Conservation (phyloP, 23 red algal genomes). For the Gracilaria gracilis region DNA sequence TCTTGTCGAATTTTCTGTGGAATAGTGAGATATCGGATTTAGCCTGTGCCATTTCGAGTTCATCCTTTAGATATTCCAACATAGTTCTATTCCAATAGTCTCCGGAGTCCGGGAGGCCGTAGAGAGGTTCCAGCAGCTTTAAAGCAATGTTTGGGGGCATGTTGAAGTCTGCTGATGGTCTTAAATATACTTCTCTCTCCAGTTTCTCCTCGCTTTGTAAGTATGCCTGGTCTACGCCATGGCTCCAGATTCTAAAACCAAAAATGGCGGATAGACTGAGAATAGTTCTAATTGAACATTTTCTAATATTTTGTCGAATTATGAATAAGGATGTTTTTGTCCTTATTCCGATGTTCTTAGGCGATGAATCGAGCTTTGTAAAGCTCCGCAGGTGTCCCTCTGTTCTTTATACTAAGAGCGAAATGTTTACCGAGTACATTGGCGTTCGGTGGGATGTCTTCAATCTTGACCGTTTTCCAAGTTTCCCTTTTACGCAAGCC, state of each 20-base stretch:
- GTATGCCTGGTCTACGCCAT: constrained; percentile 14
- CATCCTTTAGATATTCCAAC: not conserved
- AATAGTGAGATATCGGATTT: not conserved
- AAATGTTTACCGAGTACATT: constrained; percentile 6
- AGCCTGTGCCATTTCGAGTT: not conserved
- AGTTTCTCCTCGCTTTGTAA: not conserved
- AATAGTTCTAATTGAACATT: not conserved
- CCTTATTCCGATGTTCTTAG: not conserved
- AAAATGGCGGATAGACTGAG: constrained; percentile 16
- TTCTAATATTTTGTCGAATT: not conserved
- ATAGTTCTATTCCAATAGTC: constrained; percentile 5
- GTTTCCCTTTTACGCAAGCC: not conserved
- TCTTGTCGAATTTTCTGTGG: not conserved
- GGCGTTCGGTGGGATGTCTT: not conserved
- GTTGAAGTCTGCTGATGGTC: not conserved
- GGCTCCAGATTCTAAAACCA: not conserved
- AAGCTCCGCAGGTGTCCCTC: not conserved
- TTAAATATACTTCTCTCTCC: not conserved
- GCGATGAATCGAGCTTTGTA: not conserved
- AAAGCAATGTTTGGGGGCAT: not conserved
- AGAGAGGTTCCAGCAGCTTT: not conserved
- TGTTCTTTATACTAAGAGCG: constrained; percentile 44
- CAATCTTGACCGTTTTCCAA: not conserved
- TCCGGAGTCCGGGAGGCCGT: not conserved
- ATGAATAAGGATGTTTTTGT: constrained; percentile 3